Base-by-base conservation (phyloP, 2,329 filamentous ascomycete species). In the Alternaria panax region DNA sequence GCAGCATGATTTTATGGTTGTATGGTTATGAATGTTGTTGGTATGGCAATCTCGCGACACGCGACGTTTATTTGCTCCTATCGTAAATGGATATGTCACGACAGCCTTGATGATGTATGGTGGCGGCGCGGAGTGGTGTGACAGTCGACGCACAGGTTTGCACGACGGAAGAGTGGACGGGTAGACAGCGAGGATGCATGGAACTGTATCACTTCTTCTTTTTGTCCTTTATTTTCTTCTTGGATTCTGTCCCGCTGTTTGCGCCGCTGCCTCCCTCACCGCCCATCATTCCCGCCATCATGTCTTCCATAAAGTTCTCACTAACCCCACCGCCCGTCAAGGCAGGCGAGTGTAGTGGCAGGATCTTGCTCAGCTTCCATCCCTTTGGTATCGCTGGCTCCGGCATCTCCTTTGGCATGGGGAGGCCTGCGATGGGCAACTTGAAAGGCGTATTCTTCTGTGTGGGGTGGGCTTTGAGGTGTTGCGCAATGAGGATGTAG, bases 241-340 rank as follows among this genome's bases (percentile, higher is more conserved):
- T 75, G 14, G 59, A 57, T 28, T 69, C 72, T 20, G 67, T 45
- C 18, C 65, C 71, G 30, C 70, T 71, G 41, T 67, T 67, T 45
- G 69, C 65, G 20, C 63, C 68, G 41, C 67, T 69, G 27, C 53
- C 54, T 9, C 63, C 73, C 41, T 67, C 73, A 53, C 72, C 66
- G 11, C 81, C 82, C 65, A 85, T 83, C 92, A 98, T 96, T 81
- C 96, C 92, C 73, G 88, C 90, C 93, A 98, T 97, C 85, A 97
- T 96, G 69, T 97, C 93, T 82, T 95, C 92, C 73, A 98, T 88
- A 62, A 97, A 87, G 74, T 98, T 96, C 78, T 99, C 95, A 63
- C 88, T 93, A 11, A 98, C 92, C 34, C 95, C 95, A 11, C 95
- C 95, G 8, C 95, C 95, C 54, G 91, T 95, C 80, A 98, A 86